Evolutionary conservation across 176 grass and related monocot genomes (phyloP), one percentile per base, ranked within the genome.

Genomic region (Raddia distichophylla): DNA sequence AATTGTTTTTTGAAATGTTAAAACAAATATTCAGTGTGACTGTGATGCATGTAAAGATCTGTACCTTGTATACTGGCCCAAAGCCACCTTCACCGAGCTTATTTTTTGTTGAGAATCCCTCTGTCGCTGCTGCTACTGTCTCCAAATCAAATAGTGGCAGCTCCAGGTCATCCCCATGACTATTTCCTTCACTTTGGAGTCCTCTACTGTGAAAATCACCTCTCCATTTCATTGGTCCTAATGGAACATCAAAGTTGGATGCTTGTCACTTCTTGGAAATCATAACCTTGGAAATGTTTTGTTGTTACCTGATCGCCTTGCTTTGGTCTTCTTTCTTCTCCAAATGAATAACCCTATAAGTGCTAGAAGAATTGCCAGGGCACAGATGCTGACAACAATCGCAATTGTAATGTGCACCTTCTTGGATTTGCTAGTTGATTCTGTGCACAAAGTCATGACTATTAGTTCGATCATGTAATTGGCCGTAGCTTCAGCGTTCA

Each of bases 81-180:
- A 90, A 93, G 14, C 91, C 91, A 6, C 91, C 88, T 62, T 86
- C 91, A 43, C 91, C 91, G 10, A 93, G 85, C 84, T 90, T 93
- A 16, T 93, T 93, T 20, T 49, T 35, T 6, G 51, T 32, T 62
- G 88, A 90, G 82, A 93, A 93, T 43, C 68, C 79, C 2, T 80
- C 17, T 15, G 91, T 88, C 27, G 91, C 88, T 71, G 10, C 46
- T 67, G 50, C 74, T 79, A 93, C 86, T 54, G 44, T 80, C 55
- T 79, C 85, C 5, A 83, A 70, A 89, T 92, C 86, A 61, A 80
- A 92, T 71, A 79, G 3, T 71, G 90, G 90, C 15, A 92, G 56
- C 6, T 92, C 90, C 58, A 86, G 61, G 35, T 92, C 86, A 19
- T 75, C 80, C 46, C 57, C 79, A 17, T 89, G 79, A 37, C 58